These are phyloP conservation scores for Pythium phragmitis DNA, from an alignment of 352 stramenopile genomes.

Conservation along the genomic window DNA sequence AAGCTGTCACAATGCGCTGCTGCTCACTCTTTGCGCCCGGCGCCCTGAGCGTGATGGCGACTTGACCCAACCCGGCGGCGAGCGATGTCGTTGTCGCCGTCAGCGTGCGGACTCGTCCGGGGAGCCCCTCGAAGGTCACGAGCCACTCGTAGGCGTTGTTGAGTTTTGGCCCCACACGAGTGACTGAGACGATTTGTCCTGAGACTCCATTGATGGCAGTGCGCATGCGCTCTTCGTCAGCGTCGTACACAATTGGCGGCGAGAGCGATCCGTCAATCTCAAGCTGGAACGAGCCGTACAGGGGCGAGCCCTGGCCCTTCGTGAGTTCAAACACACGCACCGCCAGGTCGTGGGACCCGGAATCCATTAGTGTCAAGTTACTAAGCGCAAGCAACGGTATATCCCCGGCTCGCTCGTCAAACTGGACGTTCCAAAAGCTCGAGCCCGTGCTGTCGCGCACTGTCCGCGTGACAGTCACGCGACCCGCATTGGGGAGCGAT, in stretches of 20 bases:
- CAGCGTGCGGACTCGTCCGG: constrained; percentile 32
- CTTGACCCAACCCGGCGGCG: constrained; percentile 27
- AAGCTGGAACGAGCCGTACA: constrained; percentile 48
- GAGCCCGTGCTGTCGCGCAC: constrained; percentile 34
- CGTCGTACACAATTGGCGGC: constrained; percentile 38
- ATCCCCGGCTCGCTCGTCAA: constrained; percentile 52
- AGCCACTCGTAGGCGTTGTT: constrained; percentile 51
- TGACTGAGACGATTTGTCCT: constrained; percentile 21
- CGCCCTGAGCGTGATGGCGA: constrained; percentile 22
- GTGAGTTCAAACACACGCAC: constrained; percentile 45
- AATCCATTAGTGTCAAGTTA: constrained; percentile 50
- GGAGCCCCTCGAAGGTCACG: constrained; percentile 37
- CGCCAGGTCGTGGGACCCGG: constrained; percentile 38
- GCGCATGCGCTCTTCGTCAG: constrained; percentile 29
- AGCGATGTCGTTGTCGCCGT: constrained; percentile 21
- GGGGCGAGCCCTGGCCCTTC: constrained; percentile 37
- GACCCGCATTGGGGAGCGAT: constrained; percentile 37
- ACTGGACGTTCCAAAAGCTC: constrained; percentile 62
- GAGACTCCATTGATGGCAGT: constrained; percentile 22
- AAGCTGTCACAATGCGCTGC: constrained; percentile 34
- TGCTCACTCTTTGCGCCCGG: constrained; percentile 43
- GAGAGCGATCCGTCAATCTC: constrained; percentile 35
- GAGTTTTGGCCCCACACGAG: constrained; percentile 34
- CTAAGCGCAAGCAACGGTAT: constrained; percentile 40
- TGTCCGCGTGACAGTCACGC: constrained; percentile 36